Percentiles rank a stretch among this genome's conserved stretches.
Conservation (phyloP, 345 rosid species). For the Sapria himalayana region DNA sequence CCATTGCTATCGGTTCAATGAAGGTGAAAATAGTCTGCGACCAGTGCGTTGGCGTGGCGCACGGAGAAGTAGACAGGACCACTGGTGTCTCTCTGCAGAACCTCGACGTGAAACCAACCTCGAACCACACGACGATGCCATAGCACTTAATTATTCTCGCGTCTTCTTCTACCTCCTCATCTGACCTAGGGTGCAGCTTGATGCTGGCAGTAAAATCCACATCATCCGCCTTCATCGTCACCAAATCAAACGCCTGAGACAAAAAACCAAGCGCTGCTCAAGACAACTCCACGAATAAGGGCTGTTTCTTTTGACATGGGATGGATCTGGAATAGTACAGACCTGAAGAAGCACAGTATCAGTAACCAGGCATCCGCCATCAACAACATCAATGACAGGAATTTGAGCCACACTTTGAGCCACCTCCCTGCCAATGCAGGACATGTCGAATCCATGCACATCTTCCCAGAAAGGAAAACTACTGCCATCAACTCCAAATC, state of each 20-base stretch:
- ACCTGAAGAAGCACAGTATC: conserved; percentile 43
- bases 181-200: conserved; percentile 18
- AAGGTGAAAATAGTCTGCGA: conserved; percentile 73
- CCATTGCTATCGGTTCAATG: conserved; percentile 48
- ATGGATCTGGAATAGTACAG: neutral
- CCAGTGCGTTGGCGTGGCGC: conserved; percentile 77
- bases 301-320: too few relatives aligned
- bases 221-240: conserved; percentile 64
- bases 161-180: conserved; percentile 5
- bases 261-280: conserved; percentile 2
- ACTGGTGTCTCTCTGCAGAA: conserved; percentile 77
- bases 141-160: conserved; percentile 24
- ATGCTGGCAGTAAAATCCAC: conserved; percentile 75
- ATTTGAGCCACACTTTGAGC: conserved; percentile 38
- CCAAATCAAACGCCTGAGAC: conserved; percentile 56
- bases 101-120: conserved; percentile 62
- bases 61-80: conserved; percentile 67
- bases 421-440: conserved; percentile 61
- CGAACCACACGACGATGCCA: conserved; percentile 83
- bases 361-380: conserved; percentile 46
- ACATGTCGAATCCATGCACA: conserved; percentile 78
- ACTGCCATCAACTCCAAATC: conserved; percentile 80
- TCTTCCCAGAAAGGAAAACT: conserved; percentile 90
- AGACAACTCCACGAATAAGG: conserved; percentile 6
- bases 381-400: conserved; percentile 59